Evolutionary conservation across 176 grass and related monocot species (phyloP), one percentile per base, ranked within the genome.

Genomic region (Guadua angustifolia): DNA sequence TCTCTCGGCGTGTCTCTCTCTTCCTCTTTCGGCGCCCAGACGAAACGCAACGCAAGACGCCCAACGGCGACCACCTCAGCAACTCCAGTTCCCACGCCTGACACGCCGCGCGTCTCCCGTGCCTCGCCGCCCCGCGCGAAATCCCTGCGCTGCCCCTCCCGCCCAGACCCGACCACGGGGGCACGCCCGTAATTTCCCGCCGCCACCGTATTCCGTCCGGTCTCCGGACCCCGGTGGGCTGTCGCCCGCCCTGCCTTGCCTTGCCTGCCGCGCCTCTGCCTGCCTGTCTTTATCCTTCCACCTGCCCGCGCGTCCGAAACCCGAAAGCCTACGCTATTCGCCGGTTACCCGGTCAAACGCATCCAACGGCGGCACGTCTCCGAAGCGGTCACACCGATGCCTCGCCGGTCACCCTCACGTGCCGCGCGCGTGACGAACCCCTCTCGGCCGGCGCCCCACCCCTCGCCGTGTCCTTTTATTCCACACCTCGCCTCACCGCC

Each of bases 271-370:
- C 44, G 47, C 47, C 11, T 45, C 15, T 77, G 86, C 53, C 69
- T 62, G 75, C 18, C 56, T 55, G 63, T 89, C 82, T 52, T 58
- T 85, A n/a, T 90, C 86, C 24, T 9, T 18, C 61, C 76, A 60
- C 29, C 86, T 26, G 52, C 57, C 32, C 72, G 69, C 50, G 62
- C 69, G 69, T 86, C 71, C 69, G 79, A 69, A 73, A 89, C 69
- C 82, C 79, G 79, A 79, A 60, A 71, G 68, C 78, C 83, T 82
- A 36, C 16, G 76, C 42, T 73, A 56, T 78, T 82, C 88, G 86
- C 86, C 77, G 85, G 88, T 88, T 86, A 81, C 87, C 89, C 89
- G 89, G 94, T 97, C 94, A 94, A 97, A 92, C 85, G 32, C 79
- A 94, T 87, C 88, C 80, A 89, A 81, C 94, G 94, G 88, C 92